Conservation (phyloP, 805 yeast genomes). For the Candida taoyuanica region DNA sequence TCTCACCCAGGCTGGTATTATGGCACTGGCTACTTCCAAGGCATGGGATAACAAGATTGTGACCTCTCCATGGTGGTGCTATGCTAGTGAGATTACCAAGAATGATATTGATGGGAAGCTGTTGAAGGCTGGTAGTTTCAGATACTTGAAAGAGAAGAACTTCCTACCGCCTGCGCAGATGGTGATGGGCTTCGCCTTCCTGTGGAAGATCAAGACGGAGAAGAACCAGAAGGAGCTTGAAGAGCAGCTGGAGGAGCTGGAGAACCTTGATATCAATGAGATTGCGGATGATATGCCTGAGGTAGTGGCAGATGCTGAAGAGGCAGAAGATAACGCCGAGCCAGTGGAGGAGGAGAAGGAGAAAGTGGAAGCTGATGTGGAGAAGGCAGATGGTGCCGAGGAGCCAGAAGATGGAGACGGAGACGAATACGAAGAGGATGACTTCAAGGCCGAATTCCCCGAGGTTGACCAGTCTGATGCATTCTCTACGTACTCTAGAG, state of each 20-base stretch:
- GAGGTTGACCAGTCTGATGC: constrained; percentile 4
- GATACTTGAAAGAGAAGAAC: constrained; percentile 47
- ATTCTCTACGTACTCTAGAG: constrained; percentile 4
- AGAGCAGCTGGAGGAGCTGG: constrained; percentile 21
- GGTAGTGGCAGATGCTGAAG: constrained; percentile 5
- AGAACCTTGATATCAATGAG: constrained; percentile 17
- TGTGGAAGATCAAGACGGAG: constrained; percentile 67
- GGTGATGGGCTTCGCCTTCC: constrained; percentile 84
- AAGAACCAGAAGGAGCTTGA: constrained; percentile 37
- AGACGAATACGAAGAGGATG: constrained; percentile 10
- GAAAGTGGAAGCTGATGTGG: constrained; percentile 3
- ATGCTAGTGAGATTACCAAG: constrained; percentile 63
- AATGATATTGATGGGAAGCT: constrained; percentile 57
- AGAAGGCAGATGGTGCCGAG: constrained; percentile 4
- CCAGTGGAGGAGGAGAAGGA: constrained; percentile 9
- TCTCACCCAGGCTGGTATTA: constrained; percentile 82
- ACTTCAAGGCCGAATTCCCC: constrained; percentile 12
- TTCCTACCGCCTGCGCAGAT: constrained; percentile 75
- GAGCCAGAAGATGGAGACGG: constrained; percentile 10
- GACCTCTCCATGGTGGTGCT: constrained; percentile 83
- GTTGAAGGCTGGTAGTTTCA: constrained; percentile 58
- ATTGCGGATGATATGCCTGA: constrained; percentile 4
- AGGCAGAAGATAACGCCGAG: too few species aligned
- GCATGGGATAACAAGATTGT: constrained; percentile 89
- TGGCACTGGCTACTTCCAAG: constrained; percentile 71